Percentiles rank a stretch among this genome's conserved stretches.
Conservation (phyloP, 2,329 filamentous ascomycete species). For the Exserohilum turcica region DNA sequence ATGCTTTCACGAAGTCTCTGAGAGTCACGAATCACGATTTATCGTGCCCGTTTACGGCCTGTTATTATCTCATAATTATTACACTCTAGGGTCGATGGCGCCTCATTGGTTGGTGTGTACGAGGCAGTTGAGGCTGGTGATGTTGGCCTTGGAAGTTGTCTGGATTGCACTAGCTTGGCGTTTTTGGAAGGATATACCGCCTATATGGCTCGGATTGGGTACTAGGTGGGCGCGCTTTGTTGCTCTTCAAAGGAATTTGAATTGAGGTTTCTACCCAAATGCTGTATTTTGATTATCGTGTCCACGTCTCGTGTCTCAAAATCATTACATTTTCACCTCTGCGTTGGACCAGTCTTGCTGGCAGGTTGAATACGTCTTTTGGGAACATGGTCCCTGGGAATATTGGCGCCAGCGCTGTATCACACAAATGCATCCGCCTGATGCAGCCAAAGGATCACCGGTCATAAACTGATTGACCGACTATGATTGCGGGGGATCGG, state of each 20-base stretch:
- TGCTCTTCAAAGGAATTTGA: conserved; percentile 1
- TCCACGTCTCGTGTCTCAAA: not conserved
- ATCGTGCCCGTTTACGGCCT: conserved; percentile 12
- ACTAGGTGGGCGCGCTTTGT: conserved; percentile 2
- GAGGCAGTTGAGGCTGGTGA: not conserved
- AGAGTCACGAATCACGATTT: conserved; percentile 15
- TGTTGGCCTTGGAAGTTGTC: not conserved
- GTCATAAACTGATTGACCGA: too few species aligned
- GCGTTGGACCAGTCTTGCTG: not conserved
- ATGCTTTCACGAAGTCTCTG: conserved; percentile 12
- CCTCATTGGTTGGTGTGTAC: conserved; percentile 3
- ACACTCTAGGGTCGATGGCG: conserved; percentile 4
- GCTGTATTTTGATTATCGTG: not conserved
- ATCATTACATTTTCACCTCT: not conserved
- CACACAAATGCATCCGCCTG: not conserved
- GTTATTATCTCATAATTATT: conserved; percentile 13
- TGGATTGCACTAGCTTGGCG: conserved; percentile 3
- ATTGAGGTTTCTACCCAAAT: conserved; percentile 2
- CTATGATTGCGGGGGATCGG: too few species aligned
- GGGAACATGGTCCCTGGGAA: too few species aligned
- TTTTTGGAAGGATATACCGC: conserved; percentile 14
- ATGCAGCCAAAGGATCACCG: too few species aligned
- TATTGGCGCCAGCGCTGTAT: too few species aligned
- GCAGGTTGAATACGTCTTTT: too few species aligned
- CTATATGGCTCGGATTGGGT: conserved; percentile 7